Percentiles rank a stretch among this genome's conserved stretches.
phyloP scores from a whole-genome alignment of 2,329 filamentous ascomycete species.

The Mycosphaerella arachidis region DNA sequence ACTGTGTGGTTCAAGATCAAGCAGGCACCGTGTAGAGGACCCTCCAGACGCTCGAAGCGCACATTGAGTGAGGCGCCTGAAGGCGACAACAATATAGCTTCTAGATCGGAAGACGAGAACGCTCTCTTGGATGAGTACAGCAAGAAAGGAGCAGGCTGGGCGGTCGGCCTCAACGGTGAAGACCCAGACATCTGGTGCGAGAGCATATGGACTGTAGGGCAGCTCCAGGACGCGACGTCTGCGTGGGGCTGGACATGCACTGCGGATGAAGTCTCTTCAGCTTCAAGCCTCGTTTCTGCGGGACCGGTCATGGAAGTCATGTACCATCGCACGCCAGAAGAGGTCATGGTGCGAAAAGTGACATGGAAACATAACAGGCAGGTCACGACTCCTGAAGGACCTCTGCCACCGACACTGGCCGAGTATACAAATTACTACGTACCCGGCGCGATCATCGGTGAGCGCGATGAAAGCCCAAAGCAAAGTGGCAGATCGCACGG shows the following conservation, averaged over 20 bases:
- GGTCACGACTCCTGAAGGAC: not conserved
- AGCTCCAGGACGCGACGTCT: not conserved
- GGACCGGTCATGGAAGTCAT: not conserved
- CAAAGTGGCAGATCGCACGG: not conserved
- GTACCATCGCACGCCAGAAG: not conserved
- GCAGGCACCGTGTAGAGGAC: not conserved
- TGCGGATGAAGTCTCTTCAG: not conserved
- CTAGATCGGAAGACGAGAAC: not conserved
- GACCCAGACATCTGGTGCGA: not conserved
- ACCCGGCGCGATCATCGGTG: not conserved
- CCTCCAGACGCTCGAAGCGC: not conserved
- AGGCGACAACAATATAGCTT: not conserved
- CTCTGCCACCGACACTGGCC: not conserved
- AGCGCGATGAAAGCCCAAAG: not conserved
- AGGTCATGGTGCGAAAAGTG: not conserved
- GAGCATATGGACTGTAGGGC: not conserved
- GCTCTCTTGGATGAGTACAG: not conserved
- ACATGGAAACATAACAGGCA: not conserved
- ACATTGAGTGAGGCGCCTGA: not conserved
- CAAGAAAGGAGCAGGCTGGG: not conserved
- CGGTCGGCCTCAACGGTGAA: not conserved
- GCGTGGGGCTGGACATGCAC: not conserved
- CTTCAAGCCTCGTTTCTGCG: not conserved
- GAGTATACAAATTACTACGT: not conserved
- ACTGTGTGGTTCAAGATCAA: not conserved